Conservation (phyloP, 352 stramenopile genomes). For the Thraustochytrium sp. region DNA sequence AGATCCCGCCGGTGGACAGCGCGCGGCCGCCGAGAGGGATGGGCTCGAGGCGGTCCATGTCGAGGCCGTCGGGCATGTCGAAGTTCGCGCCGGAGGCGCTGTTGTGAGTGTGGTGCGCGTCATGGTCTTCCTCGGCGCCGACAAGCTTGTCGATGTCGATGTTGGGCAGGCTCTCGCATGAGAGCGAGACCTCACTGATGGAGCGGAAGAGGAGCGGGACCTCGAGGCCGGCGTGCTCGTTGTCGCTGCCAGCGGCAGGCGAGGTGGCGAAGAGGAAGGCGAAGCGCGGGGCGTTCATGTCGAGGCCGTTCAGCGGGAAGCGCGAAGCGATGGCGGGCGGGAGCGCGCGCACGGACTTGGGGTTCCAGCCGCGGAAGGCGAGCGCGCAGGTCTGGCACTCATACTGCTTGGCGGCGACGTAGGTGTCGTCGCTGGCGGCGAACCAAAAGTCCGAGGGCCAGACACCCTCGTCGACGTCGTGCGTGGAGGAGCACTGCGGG, state of each 20-base stretch:
- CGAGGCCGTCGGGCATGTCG: no score
- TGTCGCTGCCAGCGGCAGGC: background rate
- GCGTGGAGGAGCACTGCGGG: background rate
- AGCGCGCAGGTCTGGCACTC: background rate
- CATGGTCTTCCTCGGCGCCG: background rate
- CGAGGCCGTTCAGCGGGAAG: background rate
- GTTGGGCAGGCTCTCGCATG: background rate
- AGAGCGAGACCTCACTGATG: background rate
- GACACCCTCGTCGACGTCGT: background rate
- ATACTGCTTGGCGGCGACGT: background rate
- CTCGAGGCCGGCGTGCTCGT: background rate
- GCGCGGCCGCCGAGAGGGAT: background rate
- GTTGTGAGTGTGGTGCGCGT: background rate
- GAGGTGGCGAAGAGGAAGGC: background rate
- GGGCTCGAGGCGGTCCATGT: background rate
- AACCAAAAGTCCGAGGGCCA: background rate
- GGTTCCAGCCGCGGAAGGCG: background rate
- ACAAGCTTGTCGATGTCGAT: constrained; percentile 16
- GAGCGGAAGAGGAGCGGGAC: background rate
- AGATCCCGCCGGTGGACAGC: background rate
- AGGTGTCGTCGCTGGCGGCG: background rate
- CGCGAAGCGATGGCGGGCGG: background rate
- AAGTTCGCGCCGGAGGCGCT: background rate
- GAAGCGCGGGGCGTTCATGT: background rate
- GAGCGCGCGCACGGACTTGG: background rate